Evolutionary conservation across 179 eudicot species (phyloP), one percentile per base, ranked within the genome.

Genomic region (Silene noctiflora): DNA sequence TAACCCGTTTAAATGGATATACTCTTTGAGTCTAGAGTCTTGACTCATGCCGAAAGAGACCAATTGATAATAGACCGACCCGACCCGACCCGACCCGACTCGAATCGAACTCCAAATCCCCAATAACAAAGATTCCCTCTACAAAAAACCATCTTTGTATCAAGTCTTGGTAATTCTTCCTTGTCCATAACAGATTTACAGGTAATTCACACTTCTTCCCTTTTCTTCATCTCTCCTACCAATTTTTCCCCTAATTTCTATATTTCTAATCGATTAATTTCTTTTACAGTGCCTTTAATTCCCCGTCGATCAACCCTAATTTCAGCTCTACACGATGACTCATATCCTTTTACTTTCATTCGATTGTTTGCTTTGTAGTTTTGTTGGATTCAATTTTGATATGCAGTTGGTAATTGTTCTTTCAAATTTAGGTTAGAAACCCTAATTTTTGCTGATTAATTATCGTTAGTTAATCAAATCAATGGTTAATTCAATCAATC

Each of bases 401-500:
- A 25, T 27, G 4, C 2, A 24, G 14, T 64, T 64, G 68, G 31
- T 61, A 7, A 8, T 39, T 11, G 10, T 8, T 0, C 46, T 8
- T 39, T 39, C 46, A 11, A 8, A 39, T 39, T 39, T 39, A 7
- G 46, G 11, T 39, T 8, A 51, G n/a, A 51, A 51, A 14, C 58
- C 58, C 58, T 51, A 51, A 51, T 51, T 51, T 51, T 51, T 51
- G 58, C 11, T 51, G 58, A 51, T 51, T 51, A 1, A 14, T 3
- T 51, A 51, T 51, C 58, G 14, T 14, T 51, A 16, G 0, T 61
- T 61, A 6, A 10, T 60, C 3, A 11, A 51, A 14, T 51, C 5
- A 14, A 51, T 51, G 58, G 58, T 14, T 2, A 16, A 51, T 51
- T 51, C 58, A 51, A 14, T 51, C 58, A 51, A 62, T 84, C 90